Base-by-base conservation (phyloP, 805 yeast species). In the Barnettozyma sucrosica region DNA sequence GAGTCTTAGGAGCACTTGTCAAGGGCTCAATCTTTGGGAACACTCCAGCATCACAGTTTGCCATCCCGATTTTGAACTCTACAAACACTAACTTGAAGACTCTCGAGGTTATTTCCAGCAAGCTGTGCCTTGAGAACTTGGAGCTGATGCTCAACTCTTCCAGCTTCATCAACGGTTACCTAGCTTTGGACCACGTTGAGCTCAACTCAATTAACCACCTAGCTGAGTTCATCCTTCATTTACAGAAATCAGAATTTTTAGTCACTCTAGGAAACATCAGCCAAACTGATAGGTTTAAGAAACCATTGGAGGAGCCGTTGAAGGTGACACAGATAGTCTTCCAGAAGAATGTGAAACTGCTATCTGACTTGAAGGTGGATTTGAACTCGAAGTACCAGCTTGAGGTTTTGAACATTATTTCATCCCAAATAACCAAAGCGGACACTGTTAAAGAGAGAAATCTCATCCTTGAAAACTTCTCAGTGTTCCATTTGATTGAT, bases 401-500 rank as follows among this genome's bases (percentile, higher is more conserved):
- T 7, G 55, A 53, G 26, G 39, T 49, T 4, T 25, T 51, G n/a
- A 39, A 44, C 9, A 45, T 48, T 1, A 43, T 44, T 36, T 36
- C 46, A 19, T 40, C 40, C 19, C 48, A 40, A 40, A 52, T 45
- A 41, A 52, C 58, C 9, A 55, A 53, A 36, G 38, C 47, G 2
- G 51, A 54, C 13, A 51, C 51, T 14, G 45, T 46, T 14, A 14
- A 13, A 26, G 47, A 33, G 50, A 53, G 48, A 45, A 60, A 65
- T 24, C 72, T 68, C 49, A 72, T 78, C 4, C 59, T 66, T 20
- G 69, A 68, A 4, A 67, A 74, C 45, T 78, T 72, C 57, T 62
- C 79, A 6, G 62, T 80, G 21, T 66, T 79, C 41, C 72, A 76
- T 41, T 74, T 80, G 3, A 69, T 77, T 64, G 81, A 80, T 56